Conservation (phyloP, 352 stramenopile genomes). For the Globisporangium paroecandrum region DNA sequence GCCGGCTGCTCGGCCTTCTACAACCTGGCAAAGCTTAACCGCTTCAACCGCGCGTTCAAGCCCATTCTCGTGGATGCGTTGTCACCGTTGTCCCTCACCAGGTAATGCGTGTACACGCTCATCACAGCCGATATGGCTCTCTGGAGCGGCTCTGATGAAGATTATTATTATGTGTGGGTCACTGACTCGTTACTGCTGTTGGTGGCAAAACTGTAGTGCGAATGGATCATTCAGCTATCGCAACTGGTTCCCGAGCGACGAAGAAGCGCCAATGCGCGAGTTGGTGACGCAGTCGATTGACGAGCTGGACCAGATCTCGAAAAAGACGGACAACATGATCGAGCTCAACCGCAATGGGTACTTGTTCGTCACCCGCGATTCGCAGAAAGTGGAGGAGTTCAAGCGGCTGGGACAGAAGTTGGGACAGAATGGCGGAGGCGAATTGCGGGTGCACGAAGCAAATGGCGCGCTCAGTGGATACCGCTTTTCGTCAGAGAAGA, state of each 20-base stretch:
- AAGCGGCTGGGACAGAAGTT: constrained; percentile 43
- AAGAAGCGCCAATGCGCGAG: constrained; percentile 59
- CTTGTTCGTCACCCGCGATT: constrained; percentile 63
- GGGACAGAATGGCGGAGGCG: constrained; percentile 46
- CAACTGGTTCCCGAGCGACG: constrained; percentile 78
- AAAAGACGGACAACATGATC: constrained; percentile 58
- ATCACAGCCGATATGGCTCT: not conserved
- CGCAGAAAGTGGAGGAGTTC: constrained; percentile 46
- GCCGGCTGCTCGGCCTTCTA: constrained; percentile 80
- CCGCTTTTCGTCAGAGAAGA: constrained; percentile 36
- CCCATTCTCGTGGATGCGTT: constrained; percentile 68
- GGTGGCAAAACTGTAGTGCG: constrained; percentile 23
- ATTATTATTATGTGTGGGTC: not conserved
- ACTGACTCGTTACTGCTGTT: not conserved
- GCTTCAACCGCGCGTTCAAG: constrained; percentile 55
- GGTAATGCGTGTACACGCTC: constrained; percentile 15
- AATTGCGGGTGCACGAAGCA: constrained; percentile 43
- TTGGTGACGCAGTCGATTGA: constrained; percentile 74
- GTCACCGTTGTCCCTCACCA: constrained; percentile 66
- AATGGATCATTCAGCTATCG: constrained; percentile 82
- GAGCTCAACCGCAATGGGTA: constrained; percentile 80
- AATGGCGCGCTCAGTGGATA: constrained; percentile 32
- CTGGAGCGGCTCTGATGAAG: not conserved
- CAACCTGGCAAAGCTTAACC: constrained; percentile 66
- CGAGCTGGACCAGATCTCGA: constrained; percentile 64